Conservation (phyloP, 805 yeast species). For the Kuraishia ogatae region DNA sequence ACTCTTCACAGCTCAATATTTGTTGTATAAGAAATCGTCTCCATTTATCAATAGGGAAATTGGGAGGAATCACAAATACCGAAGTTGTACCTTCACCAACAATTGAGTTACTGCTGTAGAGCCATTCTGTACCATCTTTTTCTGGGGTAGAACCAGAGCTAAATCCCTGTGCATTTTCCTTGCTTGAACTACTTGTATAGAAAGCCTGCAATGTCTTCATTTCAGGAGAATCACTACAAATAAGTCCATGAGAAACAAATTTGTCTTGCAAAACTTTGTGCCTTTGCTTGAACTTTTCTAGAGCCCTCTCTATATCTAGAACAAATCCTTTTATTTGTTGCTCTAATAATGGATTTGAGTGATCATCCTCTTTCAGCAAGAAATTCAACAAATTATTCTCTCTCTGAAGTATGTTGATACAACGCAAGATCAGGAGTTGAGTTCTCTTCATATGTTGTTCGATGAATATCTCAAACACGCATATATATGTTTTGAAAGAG, state of each 20-base stretch:
- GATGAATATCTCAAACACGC: not conserved
- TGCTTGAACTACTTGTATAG: too few relatives aligned
- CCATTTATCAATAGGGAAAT: conserved; percentile 15
- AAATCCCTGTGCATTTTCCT: not conserved
- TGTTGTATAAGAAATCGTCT: conserved; percentile 12
- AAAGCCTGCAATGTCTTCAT: not conserved
- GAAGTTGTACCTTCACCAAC: not conserved
- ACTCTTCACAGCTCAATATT: conserved; percentile 8
- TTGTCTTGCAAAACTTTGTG: not conserved
- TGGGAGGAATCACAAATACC: conserved; percentile 11
- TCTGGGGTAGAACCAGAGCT: not conserved
- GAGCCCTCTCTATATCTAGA: not conserved
- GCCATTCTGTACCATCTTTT: not conserved
- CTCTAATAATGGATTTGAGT: not conserved
- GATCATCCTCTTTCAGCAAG: not conserved
- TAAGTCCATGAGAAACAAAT: not conserved
- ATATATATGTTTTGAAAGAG: not conserved
- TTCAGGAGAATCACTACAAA: not conserved
- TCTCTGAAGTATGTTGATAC: not conserved
- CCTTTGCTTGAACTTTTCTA: not conserved
- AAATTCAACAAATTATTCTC: not conserved
- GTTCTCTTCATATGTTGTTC: not conserved
- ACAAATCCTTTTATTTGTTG: not conserved
- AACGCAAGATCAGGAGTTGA: not conserved
- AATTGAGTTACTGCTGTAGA: not conserved